phyloP scores from a whole-genome alignment of 176 grass and related monocot species.

The Avena sativa region DNA sequence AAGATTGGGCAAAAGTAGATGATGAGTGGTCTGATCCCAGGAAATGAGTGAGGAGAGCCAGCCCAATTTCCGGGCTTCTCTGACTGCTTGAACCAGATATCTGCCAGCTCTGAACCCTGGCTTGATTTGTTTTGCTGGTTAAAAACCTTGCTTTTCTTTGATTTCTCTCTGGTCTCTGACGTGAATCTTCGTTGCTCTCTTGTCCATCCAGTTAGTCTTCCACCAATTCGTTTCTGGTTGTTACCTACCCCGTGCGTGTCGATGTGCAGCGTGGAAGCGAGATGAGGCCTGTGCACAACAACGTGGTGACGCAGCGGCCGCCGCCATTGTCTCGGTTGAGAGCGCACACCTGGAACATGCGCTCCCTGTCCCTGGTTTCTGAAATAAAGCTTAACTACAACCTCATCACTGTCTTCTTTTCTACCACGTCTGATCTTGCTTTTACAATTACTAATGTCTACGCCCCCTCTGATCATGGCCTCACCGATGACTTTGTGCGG shows the following conservation, averaged over 20 bases:
- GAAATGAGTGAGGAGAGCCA: background rate
- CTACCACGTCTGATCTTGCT: too few relatives aligned
- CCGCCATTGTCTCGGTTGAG: slow-evolving; percentile 62
- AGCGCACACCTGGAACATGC: slow-evolving; percentile 39
- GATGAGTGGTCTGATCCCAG: background rate
- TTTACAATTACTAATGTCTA: too few relatives aligned
- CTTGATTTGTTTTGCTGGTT: background rate
- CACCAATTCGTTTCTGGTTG: background rate
- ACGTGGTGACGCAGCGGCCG: slow-evolving; percentile 76
- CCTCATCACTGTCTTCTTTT: too few relatives aligned
- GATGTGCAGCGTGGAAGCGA: slow-evolving; percentile 46
- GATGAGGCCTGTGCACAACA: slow-evolving; percentile 71
- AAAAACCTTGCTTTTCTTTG: background rate
- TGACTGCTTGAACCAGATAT: background rate
- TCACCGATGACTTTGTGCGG: too few relatives aligned
- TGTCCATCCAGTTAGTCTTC: background rate
- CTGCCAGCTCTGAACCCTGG: background rate
- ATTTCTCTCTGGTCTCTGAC: background rate
- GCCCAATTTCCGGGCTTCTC: too few relatives aligned
- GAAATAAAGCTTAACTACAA: too few relatives aligned
- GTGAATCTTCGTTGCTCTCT: background rate
- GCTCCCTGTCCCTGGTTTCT: too few relatives aligned
- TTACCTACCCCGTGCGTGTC: background rate
- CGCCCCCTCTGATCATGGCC: too few relatives aligned
- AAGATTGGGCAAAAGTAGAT: too few relatives aligned